Base-by-base conservation (phyloP, 306 rosid genomes). In the Oxytropis ochrocephala region DNA sequence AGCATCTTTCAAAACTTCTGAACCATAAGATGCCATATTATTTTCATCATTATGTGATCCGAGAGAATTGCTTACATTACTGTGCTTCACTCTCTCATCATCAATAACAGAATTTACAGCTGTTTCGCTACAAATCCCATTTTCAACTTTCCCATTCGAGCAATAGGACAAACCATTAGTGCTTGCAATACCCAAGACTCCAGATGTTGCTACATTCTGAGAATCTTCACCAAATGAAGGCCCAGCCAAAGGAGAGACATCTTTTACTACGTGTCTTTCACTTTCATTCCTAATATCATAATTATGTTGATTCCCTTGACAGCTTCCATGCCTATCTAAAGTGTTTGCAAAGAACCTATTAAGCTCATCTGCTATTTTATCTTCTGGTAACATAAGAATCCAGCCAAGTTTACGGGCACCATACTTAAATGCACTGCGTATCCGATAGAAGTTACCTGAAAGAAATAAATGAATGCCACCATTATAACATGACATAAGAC, bases 321-420 rank as follows among this genome's bases (percentile, higher is more conserved):
- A 63, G 67, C 48, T 77, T 85, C 81, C 83, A 79, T 82, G 88
- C 85, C 93, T 81, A 80, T 79, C 91, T 77, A 85, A 68, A 53
- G 92, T 83, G 78, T 85, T 86, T 8, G 81, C 70, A 62, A 91
- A 91, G 69, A 88, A 91, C 74, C 67, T 80, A 61, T 72, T 75
- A 46, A 91, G 89, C 66, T 86, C 96, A 63, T 80, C 81, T 39
- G 76, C 79, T 63, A 91, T 82, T 80, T 80, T 86, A 73, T 86
- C 91, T 78, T 77, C 81, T 3, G 96, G 85, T 72, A 81, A 70
- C 74, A 49, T 76, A 74, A 86, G 89, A 77, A 91, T 85, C 86
- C 87, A 80, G 38, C 96, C 88, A 54, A 91, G 97, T 77, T 91
- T 88, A 64, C 89, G 87, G 57, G 96, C 91, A 67, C 97, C 97